phyloP scores from a whole-genome alignment of 2,329 filamentous ascomycete genomes.

The Monosporascus sp. region DNA sequence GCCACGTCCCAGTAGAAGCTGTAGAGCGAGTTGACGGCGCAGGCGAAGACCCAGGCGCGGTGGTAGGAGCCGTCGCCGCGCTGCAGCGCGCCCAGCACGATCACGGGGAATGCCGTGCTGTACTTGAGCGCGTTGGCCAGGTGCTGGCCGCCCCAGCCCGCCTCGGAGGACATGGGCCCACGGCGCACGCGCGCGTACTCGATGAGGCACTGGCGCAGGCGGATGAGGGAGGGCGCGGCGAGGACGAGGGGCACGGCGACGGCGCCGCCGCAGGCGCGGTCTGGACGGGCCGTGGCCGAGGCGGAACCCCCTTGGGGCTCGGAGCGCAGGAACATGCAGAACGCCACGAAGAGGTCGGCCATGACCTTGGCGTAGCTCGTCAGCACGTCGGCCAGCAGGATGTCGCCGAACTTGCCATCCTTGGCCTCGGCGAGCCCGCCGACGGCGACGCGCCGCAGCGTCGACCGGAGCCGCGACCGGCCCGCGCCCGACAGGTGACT shows the following conservation, averaged over 20 bases:
- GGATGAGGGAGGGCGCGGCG: slow-evolving; percentile 75
- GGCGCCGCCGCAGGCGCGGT: slow-evolving; percentile 74
- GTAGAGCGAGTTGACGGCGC: slow-evolving; percentile 80
- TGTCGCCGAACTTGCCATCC: slow-evolving; percentile 92
- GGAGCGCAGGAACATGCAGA: slow-evolving; percentile 83
- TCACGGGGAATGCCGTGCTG: slow-evolving; percentile 86
- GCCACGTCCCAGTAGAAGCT: slow-evolving; percentile 98
- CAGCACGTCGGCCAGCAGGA: slow-evolving; percentile 86
- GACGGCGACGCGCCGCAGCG: slow-evolving; percentile 70
- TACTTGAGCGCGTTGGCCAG: slow-evolving; percentile 95
- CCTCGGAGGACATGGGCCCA: slow-evolving; percentile 46
- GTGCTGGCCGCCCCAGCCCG: slow-evolving; percentile 78
- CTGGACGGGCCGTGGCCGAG: slow-evolving; percentile 72
- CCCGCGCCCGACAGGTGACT: slow-evolving; percentile 63
- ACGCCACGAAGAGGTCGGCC: slow-evolving; percentile 79
- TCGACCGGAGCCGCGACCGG: slow-evolving; percentile 68
- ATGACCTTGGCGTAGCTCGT: slow-evolving; percentile 93
- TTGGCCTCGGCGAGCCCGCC: slow-evolving; percentile 81
- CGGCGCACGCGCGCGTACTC: slow-evolving; percentile 72
- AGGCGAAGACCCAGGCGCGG: slow-evolving; percentile 63
- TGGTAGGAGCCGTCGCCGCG: slow-evolving; percentile 47
- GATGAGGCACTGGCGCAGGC: slow-evolving; percentile 84
- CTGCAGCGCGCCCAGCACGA: slow-evolving; percentile 72
- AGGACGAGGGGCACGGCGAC: slow-evolving; percentile 81
- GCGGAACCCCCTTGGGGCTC: slow-evolving; percentile 33